Evolutionary conservation across 176 grass and related monocot genomes (phyloP), one percentile per base, ranked within the genome.

Genomic region (Elymus sibiricus): DNA sequence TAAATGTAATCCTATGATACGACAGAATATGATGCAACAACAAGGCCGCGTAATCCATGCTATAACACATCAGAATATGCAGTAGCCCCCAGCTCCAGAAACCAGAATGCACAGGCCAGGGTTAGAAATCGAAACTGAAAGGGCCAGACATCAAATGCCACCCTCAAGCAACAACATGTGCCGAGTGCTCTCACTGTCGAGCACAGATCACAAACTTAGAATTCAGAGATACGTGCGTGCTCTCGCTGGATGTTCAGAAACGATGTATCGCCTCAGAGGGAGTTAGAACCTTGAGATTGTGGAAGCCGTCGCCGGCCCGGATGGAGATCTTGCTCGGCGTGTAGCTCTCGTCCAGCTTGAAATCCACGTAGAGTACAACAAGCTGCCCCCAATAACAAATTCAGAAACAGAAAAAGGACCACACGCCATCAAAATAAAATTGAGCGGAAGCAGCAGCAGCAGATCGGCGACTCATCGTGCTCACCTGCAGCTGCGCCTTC

Each of bases 231-330:
- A 32, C 6, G 7, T 42, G 7, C 39, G 24, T 7, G 70, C 26
- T 40, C 6, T 74, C 24, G 10, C 71, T 28, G 13, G 1, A 29
- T 28, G 24, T 76, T 7, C 4, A 47, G 25, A 56, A 82, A 28
- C 11, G 21, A 40, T 37, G 81, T 25, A 29, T 64, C 49, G n/a
- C n/a, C n/a, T n/a, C n/a, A n/a, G n/a, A n/a, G n/a, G n/a, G n/a
- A n/a, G n/a, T n/a, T n/a, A n/a, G n/a, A n/a, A 98, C 96, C 93
- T 98, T 98, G 55, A 98, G 78, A 86, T 98, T 95, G 88, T 98
- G 93, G 81, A 98, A 98, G n/a, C 96, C 93, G 83, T 98, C 96
- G 17, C 93, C 96, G 19, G 93, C 88, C 37, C 93, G 77, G 19
- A 98, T 87, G 72, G 96, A 95, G 73, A 98, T 98, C 90, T 98